Evolutionary conservation across 2,329 filamentous ascomycete genomes (phyloP).

Genomic region (Ophiostoma montium): DNA sequence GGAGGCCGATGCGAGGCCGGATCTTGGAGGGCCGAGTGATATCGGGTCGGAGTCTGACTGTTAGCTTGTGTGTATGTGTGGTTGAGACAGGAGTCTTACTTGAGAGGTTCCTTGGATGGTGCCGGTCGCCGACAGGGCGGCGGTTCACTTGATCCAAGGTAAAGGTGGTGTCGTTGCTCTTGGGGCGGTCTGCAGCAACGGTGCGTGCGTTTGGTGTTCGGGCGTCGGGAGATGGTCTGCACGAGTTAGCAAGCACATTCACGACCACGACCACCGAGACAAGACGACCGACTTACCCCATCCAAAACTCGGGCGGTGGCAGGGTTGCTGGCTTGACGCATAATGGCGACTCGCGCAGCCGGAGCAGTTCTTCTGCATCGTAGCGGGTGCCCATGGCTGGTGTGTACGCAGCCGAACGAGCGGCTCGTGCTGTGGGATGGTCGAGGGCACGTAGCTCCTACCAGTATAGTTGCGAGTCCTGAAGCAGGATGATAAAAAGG

Average conservation of each 20-base stretch:
- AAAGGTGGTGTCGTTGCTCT: neutral
- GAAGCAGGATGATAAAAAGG: no score
- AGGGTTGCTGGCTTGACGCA: constrained; percentile 66
- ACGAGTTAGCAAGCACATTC: constrained; percentile 3
- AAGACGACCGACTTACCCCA: no score
- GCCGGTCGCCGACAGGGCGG: constrained; percentile 37
- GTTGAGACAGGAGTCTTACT: constrained; percentile 28
- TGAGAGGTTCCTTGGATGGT: constrained; percentile 39
- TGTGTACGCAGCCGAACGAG: constrained; percentile 2
- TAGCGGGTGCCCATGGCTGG: constrained; percentile 48
- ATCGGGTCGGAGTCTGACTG: constrained; percentile 66
- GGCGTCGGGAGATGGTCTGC: constrained; percentile 6
- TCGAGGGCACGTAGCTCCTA: no score
- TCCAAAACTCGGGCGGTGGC: constrained; percentile 85
- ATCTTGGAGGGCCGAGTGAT: constrained; percentile 72
- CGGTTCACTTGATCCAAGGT: constrained; percentile 31
- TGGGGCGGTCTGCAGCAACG: constrained; percentile 26
- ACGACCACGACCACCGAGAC: no score
- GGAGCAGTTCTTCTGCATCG: constrained; percentile 59
- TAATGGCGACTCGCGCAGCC: constrained; percentile 67
- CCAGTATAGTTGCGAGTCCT: no score
- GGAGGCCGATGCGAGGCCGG: constrained; percentile 64
- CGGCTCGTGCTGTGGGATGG: no score
- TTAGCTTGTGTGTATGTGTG: neutral
- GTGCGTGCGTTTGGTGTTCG: constrained; percentile 19